These are phyloP conservation scores for Adansonia madagascariensis DNA, from an alignment of 441 rosid genomes.

Conservation along the genomic window DNA sequence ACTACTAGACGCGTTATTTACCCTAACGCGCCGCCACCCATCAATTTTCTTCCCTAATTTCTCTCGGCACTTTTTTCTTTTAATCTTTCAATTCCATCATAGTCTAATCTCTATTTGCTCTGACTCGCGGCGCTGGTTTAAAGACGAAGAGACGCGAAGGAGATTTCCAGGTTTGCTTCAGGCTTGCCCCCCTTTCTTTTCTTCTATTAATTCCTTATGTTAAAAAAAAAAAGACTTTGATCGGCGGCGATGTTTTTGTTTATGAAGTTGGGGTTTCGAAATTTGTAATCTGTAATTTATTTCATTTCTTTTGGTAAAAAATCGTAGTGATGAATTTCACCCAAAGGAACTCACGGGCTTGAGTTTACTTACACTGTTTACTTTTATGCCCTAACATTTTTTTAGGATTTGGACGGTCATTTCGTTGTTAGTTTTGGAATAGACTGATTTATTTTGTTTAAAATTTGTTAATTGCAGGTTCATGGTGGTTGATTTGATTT, in stretches of 20 bases:
- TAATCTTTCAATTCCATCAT: neutral
- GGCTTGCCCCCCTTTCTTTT: neutral
- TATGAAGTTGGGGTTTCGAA: neutral
- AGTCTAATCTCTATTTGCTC: neutral
- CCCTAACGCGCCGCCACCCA: neutral
- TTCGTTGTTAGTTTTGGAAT: neutral
- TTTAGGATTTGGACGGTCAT: neutral
- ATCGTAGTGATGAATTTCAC: neutral
- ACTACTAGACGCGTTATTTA: neutral
- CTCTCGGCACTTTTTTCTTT: too few relatives aligned
- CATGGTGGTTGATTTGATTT: conserved; percentile 20
- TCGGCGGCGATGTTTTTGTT: neutral
- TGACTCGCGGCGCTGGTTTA: neutral
- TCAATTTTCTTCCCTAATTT: neutral
- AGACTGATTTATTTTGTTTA: conserved; percentile 10
- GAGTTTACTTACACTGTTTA: neutral
- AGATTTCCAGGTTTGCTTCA: neutral
- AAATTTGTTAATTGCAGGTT: conserved; percentile 26
- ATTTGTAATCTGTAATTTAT: neutral
- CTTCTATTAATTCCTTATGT: neutral
- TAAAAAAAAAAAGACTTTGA: neutral
- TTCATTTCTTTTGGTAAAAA: neutral
- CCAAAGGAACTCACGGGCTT: neutral
- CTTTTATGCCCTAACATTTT: conserved; percentile 6
- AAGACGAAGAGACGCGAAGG: neutral